phyloP scores from a whole-genome alignment of 805 yeast species.

The Brettanomyces bruxellensis region DNA sequence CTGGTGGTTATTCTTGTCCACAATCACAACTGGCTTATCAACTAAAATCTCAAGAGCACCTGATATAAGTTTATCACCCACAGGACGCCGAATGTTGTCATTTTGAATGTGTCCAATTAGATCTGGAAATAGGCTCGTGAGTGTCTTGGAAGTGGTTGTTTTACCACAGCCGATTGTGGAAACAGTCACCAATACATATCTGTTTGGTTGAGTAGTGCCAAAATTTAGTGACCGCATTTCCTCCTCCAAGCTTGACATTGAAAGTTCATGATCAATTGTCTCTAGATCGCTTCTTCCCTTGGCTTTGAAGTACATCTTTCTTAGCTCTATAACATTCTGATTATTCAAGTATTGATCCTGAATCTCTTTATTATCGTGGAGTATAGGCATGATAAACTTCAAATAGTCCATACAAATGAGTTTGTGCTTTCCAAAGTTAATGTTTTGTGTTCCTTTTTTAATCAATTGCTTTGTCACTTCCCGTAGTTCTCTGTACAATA shows the following conservation, averaged over 20 bases:
- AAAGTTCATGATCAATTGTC: constrained; percentile 35
- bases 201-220: constrained; percentile 30
- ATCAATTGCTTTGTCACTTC: constrained; percentile 68
- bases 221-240: constrained; percentile 15
- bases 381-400: constrained; percentile 50
- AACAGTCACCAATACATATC: constrained; percentile 67
- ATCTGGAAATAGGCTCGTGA: constrained; percentile 42
- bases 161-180: constrained; percentile 95
- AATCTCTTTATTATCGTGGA: constrained; percentile 40
- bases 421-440: constrained; percentile 39
- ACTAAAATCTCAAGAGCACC: constrained; percentile 34
- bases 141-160: constrained; percentile 66
- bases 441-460: constrained; percentile 25
- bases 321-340: constrained; percentile 63
- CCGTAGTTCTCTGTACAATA: constrained; percentile 83
- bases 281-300: constrained; percentile 52
- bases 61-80: constrained; percentile 41
- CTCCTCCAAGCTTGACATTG: constrained; percentile 23
- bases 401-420: constrained; percentile 59
- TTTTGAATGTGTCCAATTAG: constrained; percentile 72
- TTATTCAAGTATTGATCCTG: constrained; percentile 40
- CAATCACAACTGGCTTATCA: constrained; percentile 43
- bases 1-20: constrained; percentile 81
- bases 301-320: constrained; percentile 53
- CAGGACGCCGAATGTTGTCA: constrained; percentile 52